A percentile compares a stretch with the other conserved stretches of the same genome.
phyloP scores from a whole-genome alignment of 2,329 filamentous ascomycete species.

The Xylariaceae sp. region DNA sequence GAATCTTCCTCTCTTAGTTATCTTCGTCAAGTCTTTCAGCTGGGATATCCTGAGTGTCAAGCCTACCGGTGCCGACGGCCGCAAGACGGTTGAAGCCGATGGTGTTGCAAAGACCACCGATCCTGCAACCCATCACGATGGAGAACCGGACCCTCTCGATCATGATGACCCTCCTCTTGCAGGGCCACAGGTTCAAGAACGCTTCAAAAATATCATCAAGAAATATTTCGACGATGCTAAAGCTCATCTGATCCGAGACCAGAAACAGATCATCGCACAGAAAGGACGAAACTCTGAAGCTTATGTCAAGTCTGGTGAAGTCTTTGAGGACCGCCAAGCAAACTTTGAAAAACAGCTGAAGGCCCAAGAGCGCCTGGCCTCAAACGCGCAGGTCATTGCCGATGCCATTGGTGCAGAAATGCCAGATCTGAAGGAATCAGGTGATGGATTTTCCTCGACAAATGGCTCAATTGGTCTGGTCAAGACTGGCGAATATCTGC shows the following conservation, averaged over 20 bases:
- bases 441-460: constrained; percentile 59
- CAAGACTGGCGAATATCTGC: constrained; percentile 89
- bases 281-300: constrained; percentile 94
- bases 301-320: constrained; percentile 96
- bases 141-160: constrained; percentile 42
- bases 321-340: constrained; percentile 93
- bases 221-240: constrained; percentile 95
- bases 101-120: constrained; percentile 55
- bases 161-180: constrained; percentile 69
- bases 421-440: constrained; percentile 85
- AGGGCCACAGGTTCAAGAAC: constrained; percentile 71
- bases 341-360: constrained; percentile 95
- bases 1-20: constrained; percentile 85
- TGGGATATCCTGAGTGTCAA: constrained; percentile 92
- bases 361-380: constrained; percentile 80
- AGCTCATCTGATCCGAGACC: constrained; percentile 80
- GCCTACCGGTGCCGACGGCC: constrained; percentile 66
- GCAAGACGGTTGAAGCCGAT: constrained; percentile 80
- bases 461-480: constrained; percentile 86
- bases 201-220: constrained; percentile 79
- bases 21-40: constrained; percentile 93
- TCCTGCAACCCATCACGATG: constrained; percentile 48
- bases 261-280: constrained; percentile 82
- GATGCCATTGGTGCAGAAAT: constrained; percentile 87
- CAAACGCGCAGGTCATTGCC: constrained; percentile 87